Evolutionary conservation across 2,329 filamentous ascomycete species (phyloP).

Genomic region (Verticillium longisporum): DNA sequence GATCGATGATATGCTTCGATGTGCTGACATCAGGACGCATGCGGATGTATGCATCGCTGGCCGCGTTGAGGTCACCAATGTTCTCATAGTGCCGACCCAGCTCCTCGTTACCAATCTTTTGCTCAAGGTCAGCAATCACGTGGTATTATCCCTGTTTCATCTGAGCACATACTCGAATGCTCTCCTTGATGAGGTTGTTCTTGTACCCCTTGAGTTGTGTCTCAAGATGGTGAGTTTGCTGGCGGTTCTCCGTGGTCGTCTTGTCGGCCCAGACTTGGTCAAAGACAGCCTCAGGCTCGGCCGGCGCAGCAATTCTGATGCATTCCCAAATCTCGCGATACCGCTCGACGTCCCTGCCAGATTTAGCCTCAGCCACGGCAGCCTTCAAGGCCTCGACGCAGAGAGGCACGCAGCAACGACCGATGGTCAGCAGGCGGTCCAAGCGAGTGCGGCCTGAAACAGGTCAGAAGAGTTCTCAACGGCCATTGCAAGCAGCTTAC

Average conservation of each 20-base stretch:
- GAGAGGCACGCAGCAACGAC: slow-evolving; percentile 67
- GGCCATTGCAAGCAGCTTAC: slow-evolving; percentile 37
- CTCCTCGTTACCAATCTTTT: slow-evolving; percentile 89
- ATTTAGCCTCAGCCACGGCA: slow-evolving; percentile 69
- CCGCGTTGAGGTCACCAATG: slow-evolving; percentile 65
- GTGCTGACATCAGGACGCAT: slow-evolving; percentile 91
- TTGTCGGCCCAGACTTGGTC: slow-evolving; percentile 72
- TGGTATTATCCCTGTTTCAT: not conserved
- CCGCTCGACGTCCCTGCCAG: slow-evolving; percentile 62
- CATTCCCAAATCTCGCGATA: slow-evolving; percentile 65
- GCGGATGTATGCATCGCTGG: slow-evolving; percentile 70
- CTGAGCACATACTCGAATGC: slow-evolving; percentile 63
- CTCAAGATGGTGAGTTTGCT: slow-evolving; percentile 71
- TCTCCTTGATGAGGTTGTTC: slow-evolving; percentile 96
- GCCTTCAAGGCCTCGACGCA: slow-evolving; percentile 73
- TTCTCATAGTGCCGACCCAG: slow-evolving; percentile 76
- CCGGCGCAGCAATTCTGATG: slow-evolving; percentile 56
- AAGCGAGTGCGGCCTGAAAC: slow-evolving; percentile 68
- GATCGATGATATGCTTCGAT: slow-evolving; percentile 74
- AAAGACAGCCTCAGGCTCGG: slow-evolving; percentile 58
- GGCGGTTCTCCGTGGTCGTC: slow-evolving; percentile 58
- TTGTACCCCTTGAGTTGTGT: slow-evolving; percentile 85
- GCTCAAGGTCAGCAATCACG: slow-evolving; percentile 5
- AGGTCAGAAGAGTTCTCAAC: not conserved
- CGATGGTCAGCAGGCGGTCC: slow-evolving; percentile 77